Base-by-base conservation (phyloP, 495 filamentous ascomycete genomes). In the Penicillium robsamsonii region DNA sequence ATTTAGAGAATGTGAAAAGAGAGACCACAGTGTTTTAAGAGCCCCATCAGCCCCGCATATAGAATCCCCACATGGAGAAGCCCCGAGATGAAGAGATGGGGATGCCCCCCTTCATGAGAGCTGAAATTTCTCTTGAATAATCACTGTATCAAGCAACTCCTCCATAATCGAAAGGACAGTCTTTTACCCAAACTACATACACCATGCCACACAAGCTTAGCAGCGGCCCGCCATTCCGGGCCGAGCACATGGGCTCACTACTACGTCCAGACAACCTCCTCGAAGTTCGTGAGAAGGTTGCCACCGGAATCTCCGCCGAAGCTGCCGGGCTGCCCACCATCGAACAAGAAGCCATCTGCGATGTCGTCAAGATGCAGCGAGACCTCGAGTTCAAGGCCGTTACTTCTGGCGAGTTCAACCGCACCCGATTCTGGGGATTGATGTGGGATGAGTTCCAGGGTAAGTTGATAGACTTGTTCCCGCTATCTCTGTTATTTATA, bases 211-310 rank as follows among this genome's bases (percentile, higher is more conserved):
- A 31, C 53, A 47, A 64, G 41, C 58, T 68, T 38, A 61, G 64
- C 46, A 66, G 64, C 38, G 58, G 61, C 22, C 83, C 85, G 46
- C 85, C 87, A 12, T 89, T 88, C 72, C 80, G 84, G 57, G 87
- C 86, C 18, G 87, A 90, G 73, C 86, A 89, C 54, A 74, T 91
- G 65, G 87, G 87, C 64, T 89, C 85, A 8, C 77, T 89, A 31
- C 76, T 89, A 27, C 81, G 87, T 25, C 87, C 87, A 25, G 68
- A 83, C 29, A 64, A 80, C 31, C 75, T 90, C 11, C 79, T 89
- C 17, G 75, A 82, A 20, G 79, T 79, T 53, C 79, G 83, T 35
- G 67, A 79, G 17, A 65, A 63, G 52, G 62, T 80, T 46, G 79
- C 84, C 46, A 70, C 71, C 25, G 72, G 79, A 48, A 57, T 80